Percentiles rank a stretch among this genome's conserved stretches.
Evolutionary conservation across 352 stramenopile genomes (phyloP).

Genomic region (Phytophthora uliginosa): DNA sequence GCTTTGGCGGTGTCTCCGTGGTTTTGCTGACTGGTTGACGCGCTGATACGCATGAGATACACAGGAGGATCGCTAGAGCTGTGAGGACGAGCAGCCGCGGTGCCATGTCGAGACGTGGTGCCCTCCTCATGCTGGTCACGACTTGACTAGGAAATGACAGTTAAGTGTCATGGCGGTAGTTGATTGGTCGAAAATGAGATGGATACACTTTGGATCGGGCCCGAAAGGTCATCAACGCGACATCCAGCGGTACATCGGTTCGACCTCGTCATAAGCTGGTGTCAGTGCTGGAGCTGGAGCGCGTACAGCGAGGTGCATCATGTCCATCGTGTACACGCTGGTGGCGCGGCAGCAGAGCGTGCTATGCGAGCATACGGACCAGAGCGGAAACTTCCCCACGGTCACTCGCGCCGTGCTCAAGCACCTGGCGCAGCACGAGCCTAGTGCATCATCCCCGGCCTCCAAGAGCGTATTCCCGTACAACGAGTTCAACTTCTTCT

Average conservation of each 20-base stretch:
- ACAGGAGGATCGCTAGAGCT: slow-evolving; percentile 17
- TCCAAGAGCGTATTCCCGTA: slow-evolving; percentile 80
- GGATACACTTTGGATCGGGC: slow-evolving; percentile 28
- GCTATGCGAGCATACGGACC: slow-evolving; percentile 83
- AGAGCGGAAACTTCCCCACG: slow-evolving; percentile 80
- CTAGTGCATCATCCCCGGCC: slow-evolving; percentile 19
- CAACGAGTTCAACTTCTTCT: slow-evolving; percentile 89
- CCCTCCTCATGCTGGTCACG: slow-evolving; percentile 22
- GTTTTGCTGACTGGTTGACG: not conserved
- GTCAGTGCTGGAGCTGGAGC: not conserved
- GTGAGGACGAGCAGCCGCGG: slow-evolving; percentile 7
- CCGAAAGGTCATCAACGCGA: slow-evolving; percentile 23
- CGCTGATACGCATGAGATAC: not conserved
- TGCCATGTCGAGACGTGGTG: not conserved
- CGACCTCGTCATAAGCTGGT: not conserved
- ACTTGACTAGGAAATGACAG: not conserved
- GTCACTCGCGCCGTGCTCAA: slow-evolving; percentile 82
- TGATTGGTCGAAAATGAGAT: slow-evolving; percentile 37
- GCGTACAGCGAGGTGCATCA: slow-evolving; percentile 13
- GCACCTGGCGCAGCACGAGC: slow-evolving; percentile 69
- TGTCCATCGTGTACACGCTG: slow-evolving; percentile 85
- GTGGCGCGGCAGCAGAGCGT: slow-evolving; percentile 80
- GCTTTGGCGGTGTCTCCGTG: not conserved
- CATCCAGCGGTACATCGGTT: not conserved
- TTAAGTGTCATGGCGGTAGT: not conserved